Base-by-base conservation (phyloP, 164 flowering plant genomes). In the Magnolia changhungtana region DNA sequence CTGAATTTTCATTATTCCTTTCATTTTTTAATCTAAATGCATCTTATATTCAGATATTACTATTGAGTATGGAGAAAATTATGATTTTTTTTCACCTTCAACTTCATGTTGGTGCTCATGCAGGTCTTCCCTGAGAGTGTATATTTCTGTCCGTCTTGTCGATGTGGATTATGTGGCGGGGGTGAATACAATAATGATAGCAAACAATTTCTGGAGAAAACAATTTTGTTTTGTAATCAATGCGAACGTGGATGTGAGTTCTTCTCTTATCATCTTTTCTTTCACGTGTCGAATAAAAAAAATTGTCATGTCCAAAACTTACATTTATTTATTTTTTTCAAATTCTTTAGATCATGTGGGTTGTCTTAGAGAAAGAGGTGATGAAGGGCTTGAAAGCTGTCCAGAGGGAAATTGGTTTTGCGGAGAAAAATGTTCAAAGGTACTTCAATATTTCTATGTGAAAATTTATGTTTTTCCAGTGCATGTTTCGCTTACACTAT, bases 71-170 rank as follows among this genome's bases (percentile, higher is more conserved):
- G 1, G 37, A 31, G 37, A 31, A 31, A 31, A 31, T 31, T 31
- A 31, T 31, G 37, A 31, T 1, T 31, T 63, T 19, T 7, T 21
- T 63, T n/a, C n/a, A n/a, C n/a, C n/a, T 8, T 63, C 8, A 63
- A 21, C 67, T 63, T 18, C 10, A 19, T 64, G 37, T 64, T 37
- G 8, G 14, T 65, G 37, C 16, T 75, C 61, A 45, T 79, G 50
- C 63, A 96, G 98, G 89, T 82, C 69, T 74, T 90, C 74, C 98
- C 97, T 0, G 89, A 87, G 58, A 98, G 94, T 72, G 88, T 87
- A 63, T 95, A 98, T 98, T 92, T 89, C 74, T 95, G 99, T 73
- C 92, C 90, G 63, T 87, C 91, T 55, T 95, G 99, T 74, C 82
- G 89, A 74, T 95, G 99, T 78, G 80, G 79, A 71, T 82, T 86